These are phyloP conservation scores for Cordyceps farinosa DNA, from an alignment of 2,329 filamentous ascomycete genomes.

Conservation along the genomic window DNA sequence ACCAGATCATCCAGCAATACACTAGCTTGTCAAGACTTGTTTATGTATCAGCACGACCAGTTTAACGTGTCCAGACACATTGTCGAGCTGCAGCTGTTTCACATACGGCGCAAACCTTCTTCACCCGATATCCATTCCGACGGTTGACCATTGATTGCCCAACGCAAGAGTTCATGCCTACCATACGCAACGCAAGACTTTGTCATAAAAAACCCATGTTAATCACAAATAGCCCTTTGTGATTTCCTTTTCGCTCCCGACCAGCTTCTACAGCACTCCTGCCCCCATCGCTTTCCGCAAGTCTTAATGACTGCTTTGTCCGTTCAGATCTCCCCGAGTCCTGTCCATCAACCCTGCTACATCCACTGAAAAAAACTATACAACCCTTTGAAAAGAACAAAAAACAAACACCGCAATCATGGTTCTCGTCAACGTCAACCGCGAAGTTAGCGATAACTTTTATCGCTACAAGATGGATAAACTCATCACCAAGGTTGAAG, in stretches of 20 bases:
- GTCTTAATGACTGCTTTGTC: constrained; percentile 16
- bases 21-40: constrained; percentile 40
- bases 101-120: constrained; percentile 91
- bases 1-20: constrained; percentile 12
- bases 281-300: constrained; percentile 1
- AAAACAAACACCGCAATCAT: constrained; percentile 60
- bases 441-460: constrained; percentile 97
- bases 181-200: constrained; percentile 46
- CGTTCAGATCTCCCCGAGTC: constrained; percentile 18
- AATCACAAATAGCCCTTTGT: constrained; percentile 52
- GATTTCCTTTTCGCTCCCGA: constrained; percentile 37
- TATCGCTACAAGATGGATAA: constrained; percentile 99
- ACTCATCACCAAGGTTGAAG: constrained; percentile 98
- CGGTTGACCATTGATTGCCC: constrained; percentile 64
- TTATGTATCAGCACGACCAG: constrained; percentile 97
- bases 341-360: constrained; percentile 11
- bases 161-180: constrained; percentile 54
- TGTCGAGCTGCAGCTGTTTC: constrained; percentile 95
- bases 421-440: constrained; percentile 97
- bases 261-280: constrained; percentile 5
- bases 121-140: constrained; percentile 84
- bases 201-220: constrained; percentile 53
- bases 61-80: constrained; percentile 92
- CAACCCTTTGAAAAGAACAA: not conserved
- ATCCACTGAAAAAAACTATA: constrained; percentile 9